Conservation (phyloP, 2,329 filamentous ascomycete genomes). For the Didymella arachidicola region DNA sequence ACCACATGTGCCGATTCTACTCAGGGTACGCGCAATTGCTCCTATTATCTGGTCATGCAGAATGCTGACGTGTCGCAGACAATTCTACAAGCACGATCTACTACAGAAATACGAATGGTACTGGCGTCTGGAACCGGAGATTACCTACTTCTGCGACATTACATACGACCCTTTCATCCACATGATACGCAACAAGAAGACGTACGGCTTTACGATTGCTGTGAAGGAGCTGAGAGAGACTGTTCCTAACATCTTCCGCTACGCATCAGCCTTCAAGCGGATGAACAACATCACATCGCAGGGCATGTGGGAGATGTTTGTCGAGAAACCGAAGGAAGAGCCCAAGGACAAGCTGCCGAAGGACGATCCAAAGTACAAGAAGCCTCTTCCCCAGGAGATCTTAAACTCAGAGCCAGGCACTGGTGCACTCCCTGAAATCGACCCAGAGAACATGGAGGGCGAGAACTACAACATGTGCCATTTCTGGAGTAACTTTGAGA, state of each 20-base stretch:
- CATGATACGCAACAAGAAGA: constrained; percentile 95
- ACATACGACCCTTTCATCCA: constrained; percentile 97
- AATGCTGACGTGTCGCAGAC: constrained; percentile 58
- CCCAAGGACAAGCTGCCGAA: constrained; percentile 63
- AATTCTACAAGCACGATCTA: constrained; percentile 97
- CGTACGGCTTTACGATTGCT: constrained; percentile 97
- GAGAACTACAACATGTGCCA: constrained; percentile 99
- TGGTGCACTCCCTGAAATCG: constrained; percentile 78
- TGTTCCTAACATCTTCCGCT: constrained; percentile 97
- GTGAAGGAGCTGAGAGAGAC: constrained; percentile 98
- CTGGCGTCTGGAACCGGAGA: constrained; percentile 98
- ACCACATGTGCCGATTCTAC: constrained; percentile 99
- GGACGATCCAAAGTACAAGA: constrained; percentile 71
- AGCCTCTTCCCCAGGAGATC: constrained; percentile 80
- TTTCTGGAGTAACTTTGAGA: constrained; percentile 99
- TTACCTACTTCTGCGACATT: constrained; percentile 99
- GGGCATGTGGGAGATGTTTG: constrained; percentile 98
- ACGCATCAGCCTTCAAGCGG: constrained; percentile 97
- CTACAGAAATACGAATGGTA: constrained; percentile 99
- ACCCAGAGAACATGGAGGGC: constrained; percentile 93
- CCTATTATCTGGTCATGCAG: not conserved
- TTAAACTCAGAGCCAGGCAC: constrained; percentile 76
- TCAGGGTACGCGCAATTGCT: constrained; percentile 72
- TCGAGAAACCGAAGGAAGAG: constrained; percentile 74
- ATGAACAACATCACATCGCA: constrained; percentile 88